Conservation (phyloP, 768 basidiomycete genomes). For the Trametes maxima region DNA sequence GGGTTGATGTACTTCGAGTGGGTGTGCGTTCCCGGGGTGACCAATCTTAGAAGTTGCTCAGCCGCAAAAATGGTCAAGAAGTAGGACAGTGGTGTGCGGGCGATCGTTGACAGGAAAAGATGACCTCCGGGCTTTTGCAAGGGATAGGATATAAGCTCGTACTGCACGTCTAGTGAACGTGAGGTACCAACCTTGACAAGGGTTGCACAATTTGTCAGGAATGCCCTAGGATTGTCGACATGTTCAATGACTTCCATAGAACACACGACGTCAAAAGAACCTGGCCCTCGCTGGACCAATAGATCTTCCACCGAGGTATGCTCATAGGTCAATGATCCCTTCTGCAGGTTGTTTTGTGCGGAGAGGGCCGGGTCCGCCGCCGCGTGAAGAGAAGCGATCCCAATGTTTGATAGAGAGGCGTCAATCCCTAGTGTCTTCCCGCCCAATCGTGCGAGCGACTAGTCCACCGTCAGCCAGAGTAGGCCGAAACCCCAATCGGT, state of each 20-base stretch:
- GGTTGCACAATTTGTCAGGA: constrained; percentile 78
- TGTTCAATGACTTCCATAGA: constrained; percentile 99
- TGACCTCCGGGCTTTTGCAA: constrained; percentile 89
- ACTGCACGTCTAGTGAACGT: too few species aligned
- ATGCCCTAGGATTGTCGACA: constrained; percentile 87
- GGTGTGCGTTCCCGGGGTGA: constrained; percentile 88
- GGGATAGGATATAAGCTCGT: not conserved
- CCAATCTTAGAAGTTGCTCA: constrained; percentile 79
- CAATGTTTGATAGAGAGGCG: constrained; percentile 85
- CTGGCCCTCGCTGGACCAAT: constrained; percentile 48
- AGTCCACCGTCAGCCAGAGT: not conserved
- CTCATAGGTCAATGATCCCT: constrained; percentile 57
- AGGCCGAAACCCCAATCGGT: too few species aligned
- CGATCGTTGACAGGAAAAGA: constrained; percentile 92
- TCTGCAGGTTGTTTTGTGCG: constrained; percentile 22
- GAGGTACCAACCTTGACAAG: constrained; percentile 74
- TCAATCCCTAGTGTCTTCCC: constrained; percentile 91
- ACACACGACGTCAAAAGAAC: constrained; percentile 88
- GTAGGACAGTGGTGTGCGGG: constrained; percentile 78
- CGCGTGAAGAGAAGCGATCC: constrained; percentile 83
- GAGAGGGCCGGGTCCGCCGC: constrained; percentile 68
- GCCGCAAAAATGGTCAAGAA: constrained; percentile 75
- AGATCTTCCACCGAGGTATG: constrained; percentile 78
- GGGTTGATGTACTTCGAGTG: constrained; percentile 90
- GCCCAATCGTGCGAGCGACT: constrained; percentile 89